Evolutionary conservation across 495 filamentous ascomycete species (phyloP), one percentile per base, ranked within the genome.

Genomic region (Xylaria curta): DNA sequence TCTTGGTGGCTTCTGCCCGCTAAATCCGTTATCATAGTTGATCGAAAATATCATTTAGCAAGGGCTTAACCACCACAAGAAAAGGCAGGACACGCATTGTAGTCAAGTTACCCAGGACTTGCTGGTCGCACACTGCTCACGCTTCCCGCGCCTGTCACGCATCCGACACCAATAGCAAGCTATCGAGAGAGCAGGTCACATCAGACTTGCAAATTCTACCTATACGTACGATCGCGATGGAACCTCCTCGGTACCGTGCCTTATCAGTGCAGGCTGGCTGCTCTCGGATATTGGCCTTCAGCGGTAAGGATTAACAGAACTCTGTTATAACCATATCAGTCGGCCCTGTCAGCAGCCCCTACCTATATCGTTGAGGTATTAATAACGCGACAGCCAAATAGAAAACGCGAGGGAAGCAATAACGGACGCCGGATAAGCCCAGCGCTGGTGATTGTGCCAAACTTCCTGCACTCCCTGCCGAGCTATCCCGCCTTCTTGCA

Each of bases 341-440:
- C 66, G 66, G 28, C 38, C 66, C 54, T 60, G 53, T 58, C 66
- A 59, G 51, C 53, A 71, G 58, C 59, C 62, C 49, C 69, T 69
- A 62, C 71, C 77, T 79, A 79, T 79, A 79, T 75, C 70, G 65
- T 64, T 58, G 47, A 68, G 54, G 60, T 76, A 76, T 77, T 77
- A 77, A 72, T 74, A 68, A 70, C 58, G 60, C 53, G 68, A 65
- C 73, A 74, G 71, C 69, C 76, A 62, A 75, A 72, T 26, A 72
- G 49, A 56, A 72, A 72, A n/a, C 31, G 64, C 46, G 46, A 51
- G 36, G 42, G 49, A 56, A 64, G 58, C 33, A 61, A 60, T 69
- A 46, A 47, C 51, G 64, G 73, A 64, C 69, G 68, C 38, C 77
- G 67, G 64, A 60, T 65, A 63, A 76, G 69, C 68, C 68, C 61